These are phyloP conservation scores for Arthroderma sp. DNA, from an alignment of 2,329 filamentous ascomycete genomes.

Conservation along the genomic window DNA sequence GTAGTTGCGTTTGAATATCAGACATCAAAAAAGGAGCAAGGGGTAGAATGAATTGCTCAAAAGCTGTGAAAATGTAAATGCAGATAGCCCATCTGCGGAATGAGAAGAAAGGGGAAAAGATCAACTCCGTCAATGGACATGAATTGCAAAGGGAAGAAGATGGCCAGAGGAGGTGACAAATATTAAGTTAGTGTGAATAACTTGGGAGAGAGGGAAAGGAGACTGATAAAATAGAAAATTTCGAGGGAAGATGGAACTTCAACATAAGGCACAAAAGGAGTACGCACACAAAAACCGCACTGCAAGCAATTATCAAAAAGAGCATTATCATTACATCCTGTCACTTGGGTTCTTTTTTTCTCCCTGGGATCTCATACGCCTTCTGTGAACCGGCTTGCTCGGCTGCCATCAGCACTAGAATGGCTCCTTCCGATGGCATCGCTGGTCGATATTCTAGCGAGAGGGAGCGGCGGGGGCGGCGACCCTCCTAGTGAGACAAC, in stretches of 20 bases:
- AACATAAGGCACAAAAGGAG: too few species aligned
- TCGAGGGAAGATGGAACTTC: too few species aligned
- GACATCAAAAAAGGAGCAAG: not conserved
- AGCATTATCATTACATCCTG: too few species aligned
- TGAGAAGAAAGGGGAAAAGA: not conserved
- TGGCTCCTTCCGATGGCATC: conserved; percentile 32
- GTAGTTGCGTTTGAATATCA: not conserved
- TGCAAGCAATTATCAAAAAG: too few species aligned
- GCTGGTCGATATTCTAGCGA: conserved; percentile 17
- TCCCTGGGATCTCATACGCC: conserved; percentile 14
- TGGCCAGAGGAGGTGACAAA: not conserved
- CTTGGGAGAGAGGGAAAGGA: not conserved
- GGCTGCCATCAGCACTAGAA: conserved; percentile 31
- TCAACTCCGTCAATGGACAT: not conserved
- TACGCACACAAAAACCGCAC: too few species aligned
- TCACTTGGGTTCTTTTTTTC: too few species aligned
- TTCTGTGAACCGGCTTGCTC: conserved; percentile 32
- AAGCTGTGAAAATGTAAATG: not conserved
- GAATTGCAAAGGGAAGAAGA: not conserved
- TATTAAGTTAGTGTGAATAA: not conserved
- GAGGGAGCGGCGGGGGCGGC: conserved; percentile 16
- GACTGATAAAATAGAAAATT: not conserved
- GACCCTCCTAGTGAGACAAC: conserved; percentile 14
- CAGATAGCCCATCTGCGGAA: too few species aligned
- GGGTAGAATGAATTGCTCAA: not conserved